These are phyloP conservation scores for Priceomyces carsonii DNA, from an alignment of 805 yeast genomes.

Conservation along the genomic window DNA sequence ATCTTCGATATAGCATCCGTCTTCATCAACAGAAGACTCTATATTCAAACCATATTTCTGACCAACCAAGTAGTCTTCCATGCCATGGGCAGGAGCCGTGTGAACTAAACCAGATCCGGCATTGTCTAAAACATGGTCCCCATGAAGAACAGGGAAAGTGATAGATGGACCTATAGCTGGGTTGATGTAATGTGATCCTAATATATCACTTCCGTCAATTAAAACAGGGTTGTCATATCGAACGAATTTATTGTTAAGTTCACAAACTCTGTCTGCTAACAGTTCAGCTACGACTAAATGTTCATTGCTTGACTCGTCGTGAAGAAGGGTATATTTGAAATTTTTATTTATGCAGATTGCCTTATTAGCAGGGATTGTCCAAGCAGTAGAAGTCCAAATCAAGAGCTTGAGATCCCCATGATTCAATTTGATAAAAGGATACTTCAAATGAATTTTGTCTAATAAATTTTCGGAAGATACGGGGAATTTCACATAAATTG, in stretches of 20 bases:
- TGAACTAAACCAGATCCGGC: constrained; percentile 97
- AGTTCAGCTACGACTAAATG: constrained; percentile 57
- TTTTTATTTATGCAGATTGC: constrained; percentile 74
- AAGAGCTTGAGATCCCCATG: constrained; percentile 26
- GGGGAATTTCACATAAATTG: constrained; percentile 72
- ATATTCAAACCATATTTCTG: constrained; percentile 54
- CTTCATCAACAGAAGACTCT: constrained; percentile 75
- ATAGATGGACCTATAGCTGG: constrained; percentile 45
- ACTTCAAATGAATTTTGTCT: constrained; percentile 11
- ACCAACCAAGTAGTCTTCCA: constrained; percentile 84
- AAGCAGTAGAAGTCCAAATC: constrained; percentile 98
- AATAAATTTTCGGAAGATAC: constrained; percentile 9
- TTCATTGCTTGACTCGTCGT: constrained; percentile 33
- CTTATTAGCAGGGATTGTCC: constrained; percentile 89
- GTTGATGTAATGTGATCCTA: constrained; percentile 49
- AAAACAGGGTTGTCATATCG: constrained; percentile 1
- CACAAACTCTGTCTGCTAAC: constrained; percentile 40
- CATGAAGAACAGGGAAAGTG: constrained; percentile 65
- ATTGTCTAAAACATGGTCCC: constrained; percentile 73
- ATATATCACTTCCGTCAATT: constrained; percentile 22
- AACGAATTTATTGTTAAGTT: constrained; percentile 22
- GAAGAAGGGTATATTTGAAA: constrained; percentile 54
- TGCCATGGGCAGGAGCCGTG: constrained; percentile 97
- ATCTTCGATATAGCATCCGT: constrained; percentile 65
- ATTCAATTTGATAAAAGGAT: not conserved